Evolutionary conservation across 1,284 basidiomycete genomes (phyloP).

Genomic region (Leucoagaricus sp.): DNA sequence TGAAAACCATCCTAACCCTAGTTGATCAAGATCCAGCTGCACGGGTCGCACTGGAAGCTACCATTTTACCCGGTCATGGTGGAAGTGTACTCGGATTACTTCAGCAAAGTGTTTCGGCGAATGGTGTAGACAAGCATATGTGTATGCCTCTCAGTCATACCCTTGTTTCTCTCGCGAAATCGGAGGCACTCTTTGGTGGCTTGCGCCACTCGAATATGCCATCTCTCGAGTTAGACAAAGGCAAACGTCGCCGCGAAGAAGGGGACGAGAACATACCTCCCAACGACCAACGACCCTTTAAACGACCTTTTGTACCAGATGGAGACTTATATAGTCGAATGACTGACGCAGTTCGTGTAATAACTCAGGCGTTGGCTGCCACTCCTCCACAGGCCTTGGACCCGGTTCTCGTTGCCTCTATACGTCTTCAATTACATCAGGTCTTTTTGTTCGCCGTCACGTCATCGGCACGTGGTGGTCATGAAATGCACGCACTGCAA

Average conservation of each 20-base stretch:
- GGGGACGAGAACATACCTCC: constrained; percentile 43
- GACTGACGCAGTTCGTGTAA: constrained; percentile 54
- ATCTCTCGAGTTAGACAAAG: constrained; percentile 57
- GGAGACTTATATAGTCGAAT: constrained; percentile 52
- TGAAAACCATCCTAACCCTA: constrained; percentile 59
- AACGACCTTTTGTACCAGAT: constrained; percentile 44
- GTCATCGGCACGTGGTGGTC: constrained; percentile 54
- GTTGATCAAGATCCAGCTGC: constrained; percentile 58
- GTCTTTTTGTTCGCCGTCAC: constrained; percentile 75
- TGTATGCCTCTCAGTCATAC: constrained; percentile 58
- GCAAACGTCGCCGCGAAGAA: constrained; percentile 69
- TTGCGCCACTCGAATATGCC: constrained; percentile 62
- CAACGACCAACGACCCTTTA: constrained; percentile 34
- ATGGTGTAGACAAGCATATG: constrained; percentile 49
- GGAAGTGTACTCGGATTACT: constrained; percentile 58
- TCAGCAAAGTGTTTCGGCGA: constrained; percentile 45
- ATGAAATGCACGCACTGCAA: constrained; percentile 57
- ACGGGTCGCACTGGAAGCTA: constrained; percentile 48
- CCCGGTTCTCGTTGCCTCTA: constrained; percentile 57
- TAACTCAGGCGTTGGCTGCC: constrained; percentile 48
- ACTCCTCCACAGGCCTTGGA: constrained; percentile 47
- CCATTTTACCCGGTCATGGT: constrained; percentile 47
- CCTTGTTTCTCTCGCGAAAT: constrained; percentile 62
- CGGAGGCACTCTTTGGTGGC: constrained; percentile 61
- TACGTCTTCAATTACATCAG: constrained; percentile 70